These are phyloP conservation scores for Epicoccum nigrum DNA, from an alignment of 2,329 filamentous ascomycete genomes.

Conservation along the genomic window DNA sequence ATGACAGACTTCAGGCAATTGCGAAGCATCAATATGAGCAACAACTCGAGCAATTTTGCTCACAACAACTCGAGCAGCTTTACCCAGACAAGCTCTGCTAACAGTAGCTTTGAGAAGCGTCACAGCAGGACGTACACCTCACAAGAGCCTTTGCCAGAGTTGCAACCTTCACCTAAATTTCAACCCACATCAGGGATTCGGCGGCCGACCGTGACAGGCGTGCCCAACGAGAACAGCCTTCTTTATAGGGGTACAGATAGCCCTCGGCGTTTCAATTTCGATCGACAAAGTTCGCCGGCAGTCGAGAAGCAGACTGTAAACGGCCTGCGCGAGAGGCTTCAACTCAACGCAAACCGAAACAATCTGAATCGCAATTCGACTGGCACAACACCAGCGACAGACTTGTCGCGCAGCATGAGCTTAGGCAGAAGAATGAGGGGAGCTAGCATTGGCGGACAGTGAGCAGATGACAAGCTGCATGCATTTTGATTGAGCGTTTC, in stretches of 20 bases:
- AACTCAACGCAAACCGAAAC: slow-evolving; percentile 33
- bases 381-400: slow-evolving; percentile 31
- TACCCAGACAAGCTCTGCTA: slow-evolving; percentile 26
- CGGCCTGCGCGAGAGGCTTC: slow-evolving; percentile 32
- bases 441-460: slow-evolving; percentile 39
- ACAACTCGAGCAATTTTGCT: slow-evolving; percentile 29
- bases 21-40: slow-evolving; percentile 31
- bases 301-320: slow-evolving; percentile 38
- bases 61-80: slow-evolving; percentile 29
- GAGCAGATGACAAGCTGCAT: slow-evolving; percentile 25
- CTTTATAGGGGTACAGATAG: slow-evolving; percentile 30
- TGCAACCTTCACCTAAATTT: slow-evolving; percentile 40
- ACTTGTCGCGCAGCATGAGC: slow-evolving; percentile 38
- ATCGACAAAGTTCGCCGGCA: slow-evolving; percentile 39
- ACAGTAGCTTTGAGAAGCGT: slow-evolving; percentile 22
- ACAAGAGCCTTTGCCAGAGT: slow-evolving; percentile 46
- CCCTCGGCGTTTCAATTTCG: slow-evolving; percentile 36
- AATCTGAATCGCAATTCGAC: slow-evolving; percentile 38
- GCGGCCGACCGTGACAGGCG: slow-evolving; percentile 36
- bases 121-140: slow-evolving; percentile 45
- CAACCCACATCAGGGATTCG: slow-evolving; percentile 36
- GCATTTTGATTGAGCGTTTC: slow-evolving; percentile 20
- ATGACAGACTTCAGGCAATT: slow-evolving; percentile 53
- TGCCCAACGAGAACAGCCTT: slow-evolving; percentile 34
- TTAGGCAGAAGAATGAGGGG: slow-evolving; percentile 37